Percentiles rank a stretch among this genome's conserved stretches.
phyloP scores from a whole-genome alignment of 257 asterid species.

The Solanum sejunctum region DNA sequence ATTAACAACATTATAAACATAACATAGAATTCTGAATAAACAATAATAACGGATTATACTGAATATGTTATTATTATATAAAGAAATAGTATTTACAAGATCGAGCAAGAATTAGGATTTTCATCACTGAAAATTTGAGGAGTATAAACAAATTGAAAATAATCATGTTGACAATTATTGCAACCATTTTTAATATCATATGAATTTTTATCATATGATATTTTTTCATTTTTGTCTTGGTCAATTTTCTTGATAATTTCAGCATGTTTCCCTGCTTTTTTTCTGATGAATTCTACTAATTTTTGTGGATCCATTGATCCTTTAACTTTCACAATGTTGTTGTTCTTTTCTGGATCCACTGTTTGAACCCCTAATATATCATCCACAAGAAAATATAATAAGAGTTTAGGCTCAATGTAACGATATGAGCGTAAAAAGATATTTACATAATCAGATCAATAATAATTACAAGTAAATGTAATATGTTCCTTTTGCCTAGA shows the following conservation, averaged over 20 bases:
- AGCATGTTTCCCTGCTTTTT: slow-evolving; percentile 38
- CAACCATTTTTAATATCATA: neutral
- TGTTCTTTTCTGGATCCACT: slow-evolving; percentile 41
- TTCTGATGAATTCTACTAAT: slow-evolving; percentile 36
- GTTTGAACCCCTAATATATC: slow-evolving; percentile 47
- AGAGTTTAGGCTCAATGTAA: neutral
- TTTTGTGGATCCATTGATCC: slow-evolving; percentile 50
- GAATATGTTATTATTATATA: neutral
- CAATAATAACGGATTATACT: neutral
- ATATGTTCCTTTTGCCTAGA: neutral
- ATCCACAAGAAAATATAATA: neutral
- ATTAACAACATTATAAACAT: neutral
- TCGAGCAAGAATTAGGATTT: slow-evolving; percentile 58
- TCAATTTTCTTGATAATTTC: slow-evolving; percentile 20
- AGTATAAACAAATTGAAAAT: slow-evolving; percentile 19
- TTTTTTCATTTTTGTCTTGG: neutral
- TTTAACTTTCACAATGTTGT: slow-evolving; percentile 46
- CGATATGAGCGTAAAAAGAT: neutral
- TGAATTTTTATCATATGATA: neutral
- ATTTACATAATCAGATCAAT: neutral
- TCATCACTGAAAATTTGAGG: slow-evolving; percentile 71
- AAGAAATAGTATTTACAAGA: slow-evolving; percentile 11
- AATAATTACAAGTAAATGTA: neutral
- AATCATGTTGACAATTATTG: neutral
- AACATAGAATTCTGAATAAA: neutral